A percentile compares a stretch with the other conserved stretches of the same genome.
Conservation (phyloP, 768 basidiomycete species). For the Tulasnella sp. region DNA sequence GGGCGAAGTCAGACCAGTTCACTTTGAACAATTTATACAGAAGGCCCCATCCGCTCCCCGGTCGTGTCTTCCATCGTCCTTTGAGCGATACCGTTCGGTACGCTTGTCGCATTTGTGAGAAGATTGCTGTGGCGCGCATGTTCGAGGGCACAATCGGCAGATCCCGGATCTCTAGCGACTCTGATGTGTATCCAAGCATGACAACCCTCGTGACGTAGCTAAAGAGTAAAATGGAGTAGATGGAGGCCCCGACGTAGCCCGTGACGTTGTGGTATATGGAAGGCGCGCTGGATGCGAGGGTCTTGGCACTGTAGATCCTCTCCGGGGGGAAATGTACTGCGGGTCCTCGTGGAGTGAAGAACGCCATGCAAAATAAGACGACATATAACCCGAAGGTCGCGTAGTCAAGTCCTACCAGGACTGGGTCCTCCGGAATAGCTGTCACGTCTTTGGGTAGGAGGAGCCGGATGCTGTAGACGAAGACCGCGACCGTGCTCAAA, state of each 20-base stretch:
- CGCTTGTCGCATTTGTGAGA: conserved; percentile 46
- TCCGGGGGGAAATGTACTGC: conserved; percentile 61
- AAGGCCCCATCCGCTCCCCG: conserved; percentile 46
- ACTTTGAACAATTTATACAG: conserved; percentile 49
- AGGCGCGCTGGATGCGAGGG: conserved; percentile 46
- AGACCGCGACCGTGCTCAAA: conserved; percentile 40
- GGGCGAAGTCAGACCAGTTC: conserved; percentile 35
- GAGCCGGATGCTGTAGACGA: conserved; percentile 36
- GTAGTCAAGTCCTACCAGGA: conserved; percentile 37
- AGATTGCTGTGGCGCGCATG: conserved; percentile 54
- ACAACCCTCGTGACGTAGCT: conserved; percentile 81
- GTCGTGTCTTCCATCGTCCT: conserved; percentile 40
- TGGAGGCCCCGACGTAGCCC: conserved; percentile 32
- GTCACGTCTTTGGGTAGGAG: conserved; percentile 39
- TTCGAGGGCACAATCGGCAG: conserved; percentile 66
- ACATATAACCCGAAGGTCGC: conserved; percentile 40
- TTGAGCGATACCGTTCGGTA: conserved; percentile 35
- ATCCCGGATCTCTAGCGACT: conserved; percentile 75
- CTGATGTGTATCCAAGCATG: conserved; percentile 63
- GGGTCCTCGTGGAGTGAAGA: conserved; percentile 59
- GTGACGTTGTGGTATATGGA: conserved; percentile 64
- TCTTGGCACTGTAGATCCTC: conserved; percentile 64
- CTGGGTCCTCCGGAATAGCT: not conserved
- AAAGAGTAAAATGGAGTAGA: conserved; percentile 54
- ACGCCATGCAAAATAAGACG: conserved; percentile 34